phyloP scores from a whole-genome alignment of 73 alveolate genomes.

The Paraurostyla sp. region DNA sequence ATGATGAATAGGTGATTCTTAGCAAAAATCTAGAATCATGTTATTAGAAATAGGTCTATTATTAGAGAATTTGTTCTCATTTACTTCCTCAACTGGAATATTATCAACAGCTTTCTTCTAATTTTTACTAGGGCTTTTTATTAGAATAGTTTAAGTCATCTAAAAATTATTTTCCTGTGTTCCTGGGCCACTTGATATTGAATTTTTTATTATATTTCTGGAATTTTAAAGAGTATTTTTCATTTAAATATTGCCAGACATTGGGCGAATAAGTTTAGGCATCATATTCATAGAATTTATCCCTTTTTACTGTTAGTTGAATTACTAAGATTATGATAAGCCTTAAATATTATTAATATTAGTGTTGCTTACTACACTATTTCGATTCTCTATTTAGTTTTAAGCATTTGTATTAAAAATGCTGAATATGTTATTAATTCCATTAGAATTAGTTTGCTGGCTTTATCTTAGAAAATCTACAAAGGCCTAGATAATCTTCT shows the following conservation, averaged over 20 bases:
- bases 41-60: not conserved
- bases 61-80: not conserved
- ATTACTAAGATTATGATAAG: not conserved
- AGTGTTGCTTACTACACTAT: not conserved
- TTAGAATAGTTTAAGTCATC: no score
- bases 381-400: not conserved
- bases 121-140: not conserved
- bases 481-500: not conserved
- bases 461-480: conserved; percentile 13
- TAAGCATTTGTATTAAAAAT: not conserved
- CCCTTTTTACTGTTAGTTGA: not conserved
- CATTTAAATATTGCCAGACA: conserved; percentile 1
- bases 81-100: not conserved
- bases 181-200: conserved; percentile 8
- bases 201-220: not conserved
- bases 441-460: conserved; percentile 9
- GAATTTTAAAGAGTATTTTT: not conserved
- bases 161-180: no score
- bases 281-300: not conserved
- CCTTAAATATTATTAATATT: no score
- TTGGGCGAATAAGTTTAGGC: not conserved
- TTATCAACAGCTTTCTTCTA: not conserved
- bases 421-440: not conserved
- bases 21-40: not conserved
- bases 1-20: conserved; percentile 16